Evolutionary conservation across 345 rosid genomes (phyloP), one percentile per base, ranked within the genome.

Genomic region (Pugionium dolabratum): DNA sequence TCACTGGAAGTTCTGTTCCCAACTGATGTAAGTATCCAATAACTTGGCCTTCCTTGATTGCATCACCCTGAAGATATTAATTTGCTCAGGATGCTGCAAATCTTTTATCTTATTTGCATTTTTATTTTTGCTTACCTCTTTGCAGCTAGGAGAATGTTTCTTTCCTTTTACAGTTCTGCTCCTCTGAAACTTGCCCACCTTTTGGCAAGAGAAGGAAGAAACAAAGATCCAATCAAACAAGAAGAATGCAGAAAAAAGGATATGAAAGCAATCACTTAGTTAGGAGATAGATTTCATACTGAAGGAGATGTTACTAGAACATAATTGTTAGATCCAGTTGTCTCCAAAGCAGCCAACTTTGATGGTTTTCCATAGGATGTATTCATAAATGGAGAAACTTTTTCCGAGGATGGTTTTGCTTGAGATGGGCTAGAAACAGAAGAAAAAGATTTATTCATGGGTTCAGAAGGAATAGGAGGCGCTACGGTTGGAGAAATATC

Each of bases 11-110:
- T 62, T 88, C 87, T 54, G 76, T 83, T 34, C 92, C 92, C 72
- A 88, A 77, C 73, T 86, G 96, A 77, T 86, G 84, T 76, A 93
- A 2, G 76, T 83, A 94, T 75, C 96, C 99, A 69, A 94, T 82
- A 9, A 86, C 82, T 62, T 94, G 97, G 39, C 95, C 99, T 80
- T 90, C 95, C 70, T 81, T 86, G 53, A 94, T 82, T 47, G 67
- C 42, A 79, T 80, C 89, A 74, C 99, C 99, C 99, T 94, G 83
- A 68, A 61, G 33, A 57, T n/a, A n/a, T n/a, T n/a, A n/a, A n/a
- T n/a, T n/a, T n/a, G n/a, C n/a, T n/a, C n/a, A n/a, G n/a, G n/a
- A n/a, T n/a, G n/a, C n/a, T n/a, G n/a, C n/a, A 2, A 44, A 34
- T 33, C 50, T 48, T 11, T 37, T n/a, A n/a, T n/a, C n/a, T n/a